Conservation (phyloP, 495 filamentous ascomycete species). For the Penicillium turbatum region DNA sequence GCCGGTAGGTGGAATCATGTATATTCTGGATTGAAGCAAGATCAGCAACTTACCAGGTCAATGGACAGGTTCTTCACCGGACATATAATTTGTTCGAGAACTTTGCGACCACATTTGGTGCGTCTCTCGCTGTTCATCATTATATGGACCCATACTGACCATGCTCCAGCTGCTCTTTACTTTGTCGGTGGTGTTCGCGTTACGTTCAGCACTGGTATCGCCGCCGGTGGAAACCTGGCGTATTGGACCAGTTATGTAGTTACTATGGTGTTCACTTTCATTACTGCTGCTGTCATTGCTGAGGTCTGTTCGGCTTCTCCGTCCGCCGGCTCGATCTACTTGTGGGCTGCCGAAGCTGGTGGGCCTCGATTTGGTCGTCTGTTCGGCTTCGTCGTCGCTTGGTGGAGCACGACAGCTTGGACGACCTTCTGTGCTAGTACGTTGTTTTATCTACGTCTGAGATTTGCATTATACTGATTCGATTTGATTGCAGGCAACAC, state of each 20-base stretch:
- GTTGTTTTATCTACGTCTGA: background rate
- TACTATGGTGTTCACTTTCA: conserved; percentile 53
- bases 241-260: conserved; percentile 58
- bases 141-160: background rate
- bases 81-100: conserved; percentile 51
- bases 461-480: conserved; percentile 1
- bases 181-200: conserved; percentile 54
- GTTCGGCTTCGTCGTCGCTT: conserved; percentile 53
- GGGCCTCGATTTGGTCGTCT: conserved; percentile 50
- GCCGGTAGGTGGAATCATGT: conserved; percentile 33
- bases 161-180: conserved; percentile 47
- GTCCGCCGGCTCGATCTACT: conserved; percentile 53
- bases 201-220: conserved; percentile 54
- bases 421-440: conserved; percentile 51
- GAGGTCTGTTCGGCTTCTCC: conserved; percentile 55
- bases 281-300: conserved; percentile 53
- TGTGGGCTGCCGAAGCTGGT: conserved; percentile 55
- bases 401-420: conserved; percentile 59
- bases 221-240: conserved; percentile 52
- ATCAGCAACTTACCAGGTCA: conserved; percentile 1
- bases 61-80: conserved; percentile 40
- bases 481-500: conserved; percentile 36
- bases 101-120: conserved; percentile 54
- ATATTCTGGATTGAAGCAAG: background rate
- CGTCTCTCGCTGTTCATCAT: conserved; percentile 5